Percentiles rank a stretch among this genome's conserved stretches.
These are phyloP conservation scores for Didymellaceae sp. DNA, from an alignment of 2,329 filamentous ascomycete genomes.

Conservation along the genomic window DNA sequence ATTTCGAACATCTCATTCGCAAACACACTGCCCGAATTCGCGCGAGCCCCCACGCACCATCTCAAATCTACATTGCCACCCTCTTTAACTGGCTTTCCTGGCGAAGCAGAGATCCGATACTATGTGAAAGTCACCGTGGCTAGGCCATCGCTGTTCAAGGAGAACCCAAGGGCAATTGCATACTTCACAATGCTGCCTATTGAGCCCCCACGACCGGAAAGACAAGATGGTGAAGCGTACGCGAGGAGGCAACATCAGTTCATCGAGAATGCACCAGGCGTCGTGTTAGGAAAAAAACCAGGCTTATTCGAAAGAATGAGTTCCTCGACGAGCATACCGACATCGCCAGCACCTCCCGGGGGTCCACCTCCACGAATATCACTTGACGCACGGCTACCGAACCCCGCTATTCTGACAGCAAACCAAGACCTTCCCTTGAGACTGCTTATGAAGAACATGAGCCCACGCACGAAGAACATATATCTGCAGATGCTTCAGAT, in stretches of 20 bases:
- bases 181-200: conserved; percentile 88
- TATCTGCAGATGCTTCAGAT: conserved; percentile 82
- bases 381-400: conserved; percentile 84
- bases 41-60: conserved; percentile 63
- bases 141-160: conserved; percentile 85
- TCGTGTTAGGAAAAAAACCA: conserved; percentile 60
- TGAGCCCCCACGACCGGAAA: conserved; percentile 77
- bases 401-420: conserved; percentile 87
- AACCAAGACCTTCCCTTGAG: conserved; percentile 84
- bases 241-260: conserved; percentile 75
- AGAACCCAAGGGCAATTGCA: conserved; percentile 73
- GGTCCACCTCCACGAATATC: conserved; percentile 62
- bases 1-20: conserved; percentile 53
- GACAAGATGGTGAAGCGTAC: conserved; percentile 78
- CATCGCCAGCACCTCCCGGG: conserved; percentile 28
- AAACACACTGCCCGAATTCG: conserved; percentile 53
- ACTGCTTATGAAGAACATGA: conserved; percentile 78
- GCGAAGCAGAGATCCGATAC: conserved; percentile 88
- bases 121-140: conserved; percentile 96
- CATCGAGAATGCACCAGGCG: conserved; percentile 36
- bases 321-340: conserved; percentile 27
- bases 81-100: conserved; percentile 83
- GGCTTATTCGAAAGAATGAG: conserved; percentile 63
- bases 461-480: conserved; percentile 70
- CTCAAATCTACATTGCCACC: conserved; percentile 87